Percentiles rank a stretch among this genome's conserved stretches.
Conservation (phyloP, 2,329 filamentous ascomycete genomes). For the Trichoderma harzianum region DNA sequence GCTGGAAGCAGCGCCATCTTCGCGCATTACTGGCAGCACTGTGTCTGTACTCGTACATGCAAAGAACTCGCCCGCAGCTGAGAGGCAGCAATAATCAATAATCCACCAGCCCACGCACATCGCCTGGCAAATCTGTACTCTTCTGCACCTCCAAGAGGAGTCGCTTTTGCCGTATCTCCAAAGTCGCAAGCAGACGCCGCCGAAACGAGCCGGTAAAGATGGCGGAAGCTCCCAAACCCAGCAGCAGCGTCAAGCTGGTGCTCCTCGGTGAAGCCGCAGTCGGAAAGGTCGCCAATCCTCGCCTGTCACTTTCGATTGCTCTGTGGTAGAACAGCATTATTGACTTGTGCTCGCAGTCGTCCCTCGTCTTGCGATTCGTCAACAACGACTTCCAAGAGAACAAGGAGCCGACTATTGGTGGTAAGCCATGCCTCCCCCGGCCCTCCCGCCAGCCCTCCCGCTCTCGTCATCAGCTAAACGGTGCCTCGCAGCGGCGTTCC, state of each 20-base stretch:
- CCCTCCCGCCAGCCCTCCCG: conserved; percentile 11
- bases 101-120: not conserved
- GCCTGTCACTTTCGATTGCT: not conserved
- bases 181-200: not conserved
- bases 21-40: conserved; percentile 3
- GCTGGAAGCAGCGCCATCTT: conserved; percentile 6
- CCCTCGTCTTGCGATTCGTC: conserved; percentile 94
- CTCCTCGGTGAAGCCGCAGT: conserved; percentile 96
- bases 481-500: conserved; percentile 71
- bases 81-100: conserved; percentile 14
- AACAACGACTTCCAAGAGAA: conserved; percentile 99
- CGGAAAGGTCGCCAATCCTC: conserved; percentile 70
- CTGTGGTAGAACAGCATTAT: conserved; percentile 1
- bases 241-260: conserved; percentile 99
- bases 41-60: not conserved
- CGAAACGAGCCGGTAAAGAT: conserved; percentile 25
- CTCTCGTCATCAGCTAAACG: conserved; percentile 2
- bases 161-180: not conserved
- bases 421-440: conserved; percentile 47
- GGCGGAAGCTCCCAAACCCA: conserved; percentile 74
- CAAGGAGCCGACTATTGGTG: conserved; percentile 98
- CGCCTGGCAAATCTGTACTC: not conserved
- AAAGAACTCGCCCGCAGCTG: not conserved
- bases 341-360: conserved; percentile 62
- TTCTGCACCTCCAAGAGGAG: not conserved